Conservation (phyloP, 2,329 filamentous ascomycete species). For the Podosphaera aphanis region DNA sequence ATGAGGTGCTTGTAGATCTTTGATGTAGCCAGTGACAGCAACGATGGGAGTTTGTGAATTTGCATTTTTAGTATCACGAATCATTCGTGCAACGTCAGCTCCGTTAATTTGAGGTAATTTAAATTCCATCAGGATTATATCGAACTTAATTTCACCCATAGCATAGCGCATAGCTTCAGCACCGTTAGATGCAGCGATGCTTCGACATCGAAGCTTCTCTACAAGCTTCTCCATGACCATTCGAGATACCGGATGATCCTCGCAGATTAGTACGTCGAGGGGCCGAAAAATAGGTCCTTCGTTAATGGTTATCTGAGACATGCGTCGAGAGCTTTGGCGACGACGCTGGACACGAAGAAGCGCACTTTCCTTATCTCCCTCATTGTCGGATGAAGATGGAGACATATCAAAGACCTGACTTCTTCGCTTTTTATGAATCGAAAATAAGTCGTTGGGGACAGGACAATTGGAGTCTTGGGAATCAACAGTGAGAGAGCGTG, state of each 20-base stretch:
- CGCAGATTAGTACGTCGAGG: constrained; percentile 83
- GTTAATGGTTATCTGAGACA: constrained; percentile 73
- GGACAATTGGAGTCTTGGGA: constrained; percentile 69
- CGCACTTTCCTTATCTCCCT: constrained; percentile 77
- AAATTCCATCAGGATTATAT: constrained; percentile 96
- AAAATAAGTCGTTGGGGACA: constrained; percentile 37
- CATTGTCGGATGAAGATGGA: constrained; percentile 90
- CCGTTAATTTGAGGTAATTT: constrained; percentile 88
- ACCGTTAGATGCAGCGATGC: constrained; percentile 74
- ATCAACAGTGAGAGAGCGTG: constrained; percentile 75
- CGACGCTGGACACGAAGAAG: constrained; percentile 78
- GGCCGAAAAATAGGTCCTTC: constrained; percentile 75
- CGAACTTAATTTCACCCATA: constrained; percentile 93
- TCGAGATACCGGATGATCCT: constrained; percentile 88
- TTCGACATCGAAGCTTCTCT: constrained; percentile 84
- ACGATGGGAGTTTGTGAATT: constrained; percentile 91
- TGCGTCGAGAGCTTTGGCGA: constrained; percentile 79
- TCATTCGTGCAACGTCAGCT: constrained; percentile 89
- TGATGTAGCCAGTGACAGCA: constrained; percentile 91
- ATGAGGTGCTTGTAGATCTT: constrained; percentile 82
- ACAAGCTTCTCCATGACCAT: constrained; percentile 98
- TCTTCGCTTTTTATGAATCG: constrained; percentile 58
- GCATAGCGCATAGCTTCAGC: constrained; percentile 83
- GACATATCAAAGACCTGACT: constrained; percentile 94
- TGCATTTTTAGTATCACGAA: constrained; percentile 83